Base-by-base conservation (phyloP, 1,284 basidiomycete species). In the Cutaneotrichosporon mucoides region DNA sequence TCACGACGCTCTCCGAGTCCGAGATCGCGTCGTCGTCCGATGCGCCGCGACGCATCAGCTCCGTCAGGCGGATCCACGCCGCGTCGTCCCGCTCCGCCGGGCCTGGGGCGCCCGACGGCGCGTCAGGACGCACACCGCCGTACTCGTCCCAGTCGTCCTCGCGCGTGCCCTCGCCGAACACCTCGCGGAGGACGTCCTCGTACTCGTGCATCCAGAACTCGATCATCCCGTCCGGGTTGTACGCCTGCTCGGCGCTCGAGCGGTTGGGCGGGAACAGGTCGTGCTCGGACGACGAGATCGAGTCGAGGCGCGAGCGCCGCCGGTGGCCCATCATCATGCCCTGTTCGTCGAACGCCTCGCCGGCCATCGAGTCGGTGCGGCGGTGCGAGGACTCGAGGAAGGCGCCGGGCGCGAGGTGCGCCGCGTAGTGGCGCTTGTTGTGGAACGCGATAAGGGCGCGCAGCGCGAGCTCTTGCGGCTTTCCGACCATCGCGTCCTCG, bases 381-480 rank as follows among this genome's bases (percentile, higher is more conserved):
- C 64, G 57, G 51, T 69, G 65, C 6, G 46, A 49, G 15, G 15
- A 8, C 12, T 60, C 58, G 4, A 53, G 45, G 15, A 46, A 52
- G 6, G 42, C 7, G 7, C 60, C 44, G 7, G 56, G 41, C 16
- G 58, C 42, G 36, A 59, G 57, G 49, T 64, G 55, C 2, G 67
- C 61, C 2, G 71, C 53, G 55, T 78, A 79, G 57, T 76, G 68
- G 13, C 71, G 68, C 60, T 72, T 73, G 70, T 79, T 78, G 63
- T 79, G 99, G 78, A 96, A 98, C 70, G 93, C 92, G 66, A 99
- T 90, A 35, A 99, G 82, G 65, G 91, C 87, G 34, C 95, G 87
- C 35, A 99, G 81, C n/a, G 95, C 93, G 73, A 92, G 88, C 74
- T 99, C 96, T 82, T 98, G 95, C 13, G 90, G 89, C 89, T 94